Base-by-base conservation (phyloP, 345 rosid genomes). In the Trapa bicornis region DNA sequence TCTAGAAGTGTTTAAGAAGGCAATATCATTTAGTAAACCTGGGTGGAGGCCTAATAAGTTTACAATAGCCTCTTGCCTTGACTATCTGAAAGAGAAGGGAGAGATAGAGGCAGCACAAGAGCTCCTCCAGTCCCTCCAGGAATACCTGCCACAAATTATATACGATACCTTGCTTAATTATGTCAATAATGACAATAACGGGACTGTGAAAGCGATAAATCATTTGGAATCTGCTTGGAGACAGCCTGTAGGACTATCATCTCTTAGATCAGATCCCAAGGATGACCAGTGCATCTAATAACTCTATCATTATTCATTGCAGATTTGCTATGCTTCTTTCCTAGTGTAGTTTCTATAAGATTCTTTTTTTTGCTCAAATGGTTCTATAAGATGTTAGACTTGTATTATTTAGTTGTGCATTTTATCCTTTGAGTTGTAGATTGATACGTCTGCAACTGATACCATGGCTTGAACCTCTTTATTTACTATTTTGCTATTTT, bases 51-150 rank as follows among this genome's bases (percentile, higher is more conserved):
- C 81, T 5, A 50, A 69, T 45, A 8, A 68, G 36, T 50, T 15
- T 12, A 65, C 64, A 29, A 35, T 70, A 56, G 47, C 11, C 5
- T 52, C 78, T n/a, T 78, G 78, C 68, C 67, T 78, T 13, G 16
- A 37, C 50, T 70, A 72, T 47, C 52, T 78, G 74, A 67, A 67
- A 67, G 67, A 47, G 13, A 47, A 67, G 68, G 78, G 70, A 65
- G 74, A 72, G 10, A 52, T 22, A 10, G 68, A 69, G 50, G 65
- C 33, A 16, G 76, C 70, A 15, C 64, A 58, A 41, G 75, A 70
- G 33, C 62, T 78, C 22, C 50, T 72, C 43, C 35, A 15, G 14
- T 52, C 70, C 53, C 67, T 65, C 37, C 13, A 37, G 17, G 53
- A 38, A 14, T 32, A 8, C 63, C 10, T 58, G 10, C 37, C 38